Evolutionary conservation across 2,329 filamentous ascomycete species (phyloP), one percentile per base, ranked within the genome.

Genomic region (Sordariomycetes sp.): DNA sequence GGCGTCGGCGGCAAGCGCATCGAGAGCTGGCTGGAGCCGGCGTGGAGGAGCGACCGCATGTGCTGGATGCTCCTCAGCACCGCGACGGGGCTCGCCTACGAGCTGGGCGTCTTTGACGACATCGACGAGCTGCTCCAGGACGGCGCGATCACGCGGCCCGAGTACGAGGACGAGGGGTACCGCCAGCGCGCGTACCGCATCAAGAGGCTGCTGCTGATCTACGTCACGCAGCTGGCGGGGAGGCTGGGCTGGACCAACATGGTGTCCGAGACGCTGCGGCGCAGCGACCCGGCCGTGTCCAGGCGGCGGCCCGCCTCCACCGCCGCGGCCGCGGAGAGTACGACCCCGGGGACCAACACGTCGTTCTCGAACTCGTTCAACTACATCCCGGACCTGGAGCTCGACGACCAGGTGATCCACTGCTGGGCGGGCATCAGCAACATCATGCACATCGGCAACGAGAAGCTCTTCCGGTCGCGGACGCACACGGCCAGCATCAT

Each of bases 61-160:
- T 96, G 90, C 68, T 97, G 93, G 93, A 97, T 97, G 90, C 77
- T 97, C 16, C 79, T 97, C 34, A 95, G 90, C 67, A 95, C 91
- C 43, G 91, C 90, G 16, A 89, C 93, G 76, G 89, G 91, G 1
- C 77, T 97, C 43, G 90, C 89, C 0, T 96, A 96, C 64, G 94
- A 99, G 70, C 83, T 99, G 35, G 94, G 94, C 12, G 90, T 99
- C 2, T 99, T 97, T 65, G 94, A 97, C 64, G 85, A 92, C 60
- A 90, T 92, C 62, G 90, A 89, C 59, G 88, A 92, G 65, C 68
- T 84, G 64, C 71, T 86, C 58, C 79, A 79, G 60, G 76, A 82
- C 55, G 76, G 80, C 60, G 75, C 80, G 60, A 83, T 85, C 62
- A 79, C 79, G 18, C 76, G 82, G 35, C 82, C 82, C 3, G 82